Conservation (phyloP, 768 basidiomycete genomes). For the Calocybe indica region DNA sequence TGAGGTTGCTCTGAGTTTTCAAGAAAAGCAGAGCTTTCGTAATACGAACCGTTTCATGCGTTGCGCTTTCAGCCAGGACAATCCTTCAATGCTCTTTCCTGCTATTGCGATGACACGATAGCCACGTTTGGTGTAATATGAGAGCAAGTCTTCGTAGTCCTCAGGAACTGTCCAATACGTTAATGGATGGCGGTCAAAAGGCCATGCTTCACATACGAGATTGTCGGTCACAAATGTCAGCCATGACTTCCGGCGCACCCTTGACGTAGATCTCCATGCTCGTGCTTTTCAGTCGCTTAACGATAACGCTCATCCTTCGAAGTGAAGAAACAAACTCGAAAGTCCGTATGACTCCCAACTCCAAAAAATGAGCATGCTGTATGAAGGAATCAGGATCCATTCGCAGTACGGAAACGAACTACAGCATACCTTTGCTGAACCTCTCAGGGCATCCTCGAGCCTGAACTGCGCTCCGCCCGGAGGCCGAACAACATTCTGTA, state of each 20-base stretch:
- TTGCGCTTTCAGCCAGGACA: conserved; percentile 97
- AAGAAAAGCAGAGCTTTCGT: background rate
- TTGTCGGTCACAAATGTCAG: conserved; percentile 85
- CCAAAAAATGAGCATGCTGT: conserved; percentile 94
- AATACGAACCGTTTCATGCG: conserved; percentile 78
- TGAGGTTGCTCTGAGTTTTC: conserved; percentile 21
- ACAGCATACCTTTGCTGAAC: conserved; percentile 61
- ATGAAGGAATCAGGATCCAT: conserved; percentile 1
- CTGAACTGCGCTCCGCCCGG: conserved; percentile 89
- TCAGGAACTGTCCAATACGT: conserved; percentile 66
- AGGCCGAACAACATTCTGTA: conserved; percentile 94
- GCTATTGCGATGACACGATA: conserved; percentile 98
- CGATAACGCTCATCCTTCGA: conserved; percentile 95
- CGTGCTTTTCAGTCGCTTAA: conserved; percentile 87
- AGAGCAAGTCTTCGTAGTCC: conserved; percentile 93
- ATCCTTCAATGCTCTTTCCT: conserved; percentile 87
- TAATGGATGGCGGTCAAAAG: background rate
- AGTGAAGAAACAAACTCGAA: conserved; percentile 95
- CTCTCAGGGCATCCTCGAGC: conserved; percentile 89
- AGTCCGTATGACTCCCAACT: conserved; percentile 91
- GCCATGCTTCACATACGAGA: conserved; percentile 61
- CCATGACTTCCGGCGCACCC: conserved; percentile 99
- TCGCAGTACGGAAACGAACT: background rate
- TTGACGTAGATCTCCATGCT: conserved; percentile 99
- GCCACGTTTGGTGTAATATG: conserved; percentile 94